Base-by-base conservation (phyloP, 768 basidiomycete genomes). In the Gloeostereum incarnatum region DNA sequence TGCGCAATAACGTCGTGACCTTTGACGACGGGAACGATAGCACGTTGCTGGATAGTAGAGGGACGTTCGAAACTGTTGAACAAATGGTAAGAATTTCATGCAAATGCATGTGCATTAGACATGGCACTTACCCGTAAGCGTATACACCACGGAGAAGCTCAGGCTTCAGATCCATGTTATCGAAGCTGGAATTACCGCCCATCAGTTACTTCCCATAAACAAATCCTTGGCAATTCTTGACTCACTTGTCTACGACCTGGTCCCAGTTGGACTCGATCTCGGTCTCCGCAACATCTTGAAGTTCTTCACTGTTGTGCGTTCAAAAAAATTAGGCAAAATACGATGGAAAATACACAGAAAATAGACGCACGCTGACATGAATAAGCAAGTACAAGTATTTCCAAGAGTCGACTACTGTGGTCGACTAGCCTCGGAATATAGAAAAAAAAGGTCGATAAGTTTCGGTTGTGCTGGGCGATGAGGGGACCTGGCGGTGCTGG, bases 221-320 rank as follows among this genome's bases (percentile, higher is more conserved):
- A n/a, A n/a, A 18, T 0, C 23, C 30, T 24, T 40, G 30, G 11
- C 5, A 9, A 11, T 17, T 13, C 5, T 14, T 3, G 1, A 65
- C 76, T 58, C 57, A 82, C 81, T 80, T 83, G 65, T 84, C 81
- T 51, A 75, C 70, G 43, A 83, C 63, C 53, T 79, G 71, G 63
- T 81, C 76, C 81, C 81, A 82, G 65, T 83, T 83, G 67, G 80
- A 80, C 71, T 83, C 81, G 60, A 82, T 83, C 63, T 76, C 75
- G 45, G 37, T 49, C 38, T 73, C 74, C 40, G 61, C 56, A 54
- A 75, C 56, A 62, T 78, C 74, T 47, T 77, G 70, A 43, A 66
- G 62, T 58, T 70, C 65, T 48, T 79, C 77, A 62, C 83, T 81
- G 53, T 9, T n/a, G 3, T 29, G 9, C 26, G 14, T 8, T 8